These are phyloP conservation scores for Epichloe scottii DNA, from an alignment of 2,329 filamentous ascomycete genomes.

Conservation along the genomic window DNA sequence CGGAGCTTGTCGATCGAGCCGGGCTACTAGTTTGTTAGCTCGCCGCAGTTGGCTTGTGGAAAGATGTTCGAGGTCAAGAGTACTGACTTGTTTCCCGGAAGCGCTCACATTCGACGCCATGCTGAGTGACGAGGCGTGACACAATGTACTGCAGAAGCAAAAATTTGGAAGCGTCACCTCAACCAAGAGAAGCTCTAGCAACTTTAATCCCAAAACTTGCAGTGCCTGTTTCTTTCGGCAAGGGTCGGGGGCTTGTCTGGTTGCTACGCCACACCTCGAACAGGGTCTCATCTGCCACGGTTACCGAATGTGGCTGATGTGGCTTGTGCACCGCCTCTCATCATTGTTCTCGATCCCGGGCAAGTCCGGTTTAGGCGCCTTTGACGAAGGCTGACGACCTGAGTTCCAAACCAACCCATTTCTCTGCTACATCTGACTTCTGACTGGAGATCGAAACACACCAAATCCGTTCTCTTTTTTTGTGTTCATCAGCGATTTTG, in stretches of 20 bases:
- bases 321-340: neutral
- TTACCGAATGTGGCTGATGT: neutral
- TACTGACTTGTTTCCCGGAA: conserved; percentile 18
- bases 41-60: neutral
- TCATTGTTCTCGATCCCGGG: neutral
- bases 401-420: neutral
- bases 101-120: conserved; percentile 23
- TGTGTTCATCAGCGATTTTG: neutral
- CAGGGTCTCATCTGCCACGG: too few species aligned
- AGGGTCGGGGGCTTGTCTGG: neutral
- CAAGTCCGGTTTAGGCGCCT: conserved; percentile 1
- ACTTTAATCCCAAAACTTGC: neutral
- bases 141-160: neutral
- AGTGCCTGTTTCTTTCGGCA: neutral
- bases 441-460: neutral
- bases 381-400: neutral
- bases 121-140: neutral
- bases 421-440: neutral
- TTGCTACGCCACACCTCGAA: conserved; percentile 1
- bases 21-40: conserved; percentile 14
- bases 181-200: neutral
- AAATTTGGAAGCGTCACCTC: neutral
- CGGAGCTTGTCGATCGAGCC: conserved; percentile 27
- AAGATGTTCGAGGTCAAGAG: neutral
- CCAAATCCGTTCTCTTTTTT: neutral